phyloP scores from a whole-genome alignment of 805 yeast genomes.

The Diddensiella caesifluorescens region DNA sequence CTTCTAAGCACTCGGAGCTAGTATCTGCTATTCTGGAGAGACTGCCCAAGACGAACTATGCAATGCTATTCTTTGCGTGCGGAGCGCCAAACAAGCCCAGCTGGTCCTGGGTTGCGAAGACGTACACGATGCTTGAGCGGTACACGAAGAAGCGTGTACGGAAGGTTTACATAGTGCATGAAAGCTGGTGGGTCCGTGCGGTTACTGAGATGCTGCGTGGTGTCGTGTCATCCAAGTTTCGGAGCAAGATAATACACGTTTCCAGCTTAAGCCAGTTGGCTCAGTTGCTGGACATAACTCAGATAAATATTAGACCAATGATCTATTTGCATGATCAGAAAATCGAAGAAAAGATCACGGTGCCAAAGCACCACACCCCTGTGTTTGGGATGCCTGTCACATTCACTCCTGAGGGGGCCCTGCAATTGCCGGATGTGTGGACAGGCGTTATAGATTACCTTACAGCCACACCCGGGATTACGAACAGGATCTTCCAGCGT shows the following conservation, averaged over 20 bases:
- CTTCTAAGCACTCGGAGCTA: conserved; percentile 38
- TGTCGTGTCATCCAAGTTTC: conserved; percentile 48
- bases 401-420: conserved; percentile 1
- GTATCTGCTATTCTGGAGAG: conserved; percentile 50
- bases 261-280: conserved; percentile 50
- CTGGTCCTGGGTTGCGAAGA: conserved; percentile 69
- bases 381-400: conserved; percentile 30
- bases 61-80: conserved; percentile 71
- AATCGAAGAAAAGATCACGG: conserved; percentile 43
- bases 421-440: conserved; percentile 34
- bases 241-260: conserved; percentile 42
- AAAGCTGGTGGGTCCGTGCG: conserved; percentile 81
- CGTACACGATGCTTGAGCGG: conserved; percentile 54
- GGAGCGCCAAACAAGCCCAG: conserved; percentile 59
- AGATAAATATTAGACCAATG: conserved; percentile 65
- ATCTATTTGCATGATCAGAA: conserved; percentile 66
- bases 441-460: conserved; percentile 20
- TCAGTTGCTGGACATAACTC: conserved; percentile 63
- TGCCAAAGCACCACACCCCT: conserved; percentile 40
- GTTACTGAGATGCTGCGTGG: conserved; percentile 66
- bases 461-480: conserved; percentile 12
- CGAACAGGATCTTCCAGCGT: conserved; percentile 15
- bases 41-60: conserved; percentile 60
- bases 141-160: conserved; percentile 48
- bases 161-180: conserved; percentile 78